Evolutionary conservation across 148 eudicot genomes (phyloP).

Genomic region (Vaccinium macrocarpon): DNA sequence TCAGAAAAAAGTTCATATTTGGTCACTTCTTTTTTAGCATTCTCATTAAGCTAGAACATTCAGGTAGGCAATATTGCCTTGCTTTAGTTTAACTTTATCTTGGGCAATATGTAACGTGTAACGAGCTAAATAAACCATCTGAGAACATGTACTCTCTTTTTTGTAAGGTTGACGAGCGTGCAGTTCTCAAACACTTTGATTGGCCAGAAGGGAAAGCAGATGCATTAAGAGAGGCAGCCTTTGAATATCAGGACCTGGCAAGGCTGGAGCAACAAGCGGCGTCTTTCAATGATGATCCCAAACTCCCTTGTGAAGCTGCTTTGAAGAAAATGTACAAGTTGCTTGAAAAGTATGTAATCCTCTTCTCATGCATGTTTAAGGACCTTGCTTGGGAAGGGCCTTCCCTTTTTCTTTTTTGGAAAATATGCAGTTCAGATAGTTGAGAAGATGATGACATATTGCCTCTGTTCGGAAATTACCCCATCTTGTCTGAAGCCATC

Average conservation of each 20-base stretch:
- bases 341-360: conserved; percentile 81
- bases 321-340: conserved; percentile 91
- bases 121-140: not conserved
- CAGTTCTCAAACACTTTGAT: conserved; percentile 97
- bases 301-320: conserved; percentile 72
- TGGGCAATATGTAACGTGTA: not conserved
- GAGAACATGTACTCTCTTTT: not conserved
- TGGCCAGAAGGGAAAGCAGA: conserved; percentile 99
- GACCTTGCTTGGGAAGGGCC: not conserved
- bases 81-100: not conserved
- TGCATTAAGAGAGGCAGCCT: conserved; percentile 92
- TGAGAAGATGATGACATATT: not conserved
- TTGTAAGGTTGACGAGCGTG: conserved; percentile 87
- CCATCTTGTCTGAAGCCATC: not conserved
- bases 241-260: conserved; percentile 87
- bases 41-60: not conserved
- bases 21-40: not conserved
- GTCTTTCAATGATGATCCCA: conserved; percentile 76
- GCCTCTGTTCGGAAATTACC: not conserved
- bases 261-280: conserved; percentile 77
- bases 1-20: not conserved
- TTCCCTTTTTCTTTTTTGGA: not conserved
- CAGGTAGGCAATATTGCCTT: not conserved
- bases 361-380: not conserved
- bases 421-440: not conserved